Base-by-base conservation (phyloP, 164 flowering plant species). In the Vitis labrusca region DNA sequence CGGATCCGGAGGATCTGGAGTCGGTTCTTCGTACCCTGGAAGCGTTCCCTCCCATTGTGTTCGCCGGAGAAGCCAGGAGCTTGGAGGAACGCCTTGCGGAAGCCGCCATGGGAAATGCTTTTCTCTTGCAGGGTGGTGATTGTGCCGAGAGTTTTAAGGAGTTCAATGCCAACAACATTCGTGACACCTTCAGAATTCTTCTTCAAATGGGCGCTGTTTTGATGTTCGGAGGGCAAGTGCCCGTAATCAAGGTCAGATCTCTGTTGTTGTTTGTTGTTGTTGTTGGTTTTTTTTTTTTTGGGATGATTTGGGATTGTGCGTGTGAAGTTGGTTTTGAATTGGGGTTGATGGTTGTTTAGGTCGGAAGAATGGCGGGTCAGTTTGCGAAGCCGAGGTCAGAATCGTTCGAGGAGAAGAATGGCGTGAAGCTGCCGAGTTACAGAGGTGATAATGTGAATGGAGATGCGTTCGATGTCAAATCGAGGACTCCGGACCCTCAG, bases 341-440 rank as follows among this genome's bases (percentile, higher is more conserved):
- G 65, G 19, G 14, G 61, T 15, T 11, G 9, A 2, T 70, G 57
- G 37, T 66, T 50, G 59, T 71, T 17, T 71, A 93, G 97, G 97
- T 91, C 59, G 98, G 98, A 47, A 85, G 98, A 77, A 93, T 93
- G 98, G 98, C 98, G 8, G 98, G 98, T 48, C 98, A 93, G 58
- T 93, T 93, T 79, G 98, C 98, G 8, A 93, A 91, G 80, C 97
- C 98, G 10, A 89, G 97, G 75, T 93, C 98, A 1, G 98, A 90
- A 10, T 9, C 76, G 0, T 86, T 88, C 51, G 98, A 93, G 80
- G 96, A 86, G 85, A 90, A 81, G 80, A 61, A 91, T 60, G 95
- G 97, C 0, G 92, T 90, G 79, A 91, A 90, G 81, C 82, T 93
- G 66, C 98, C 98, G 5, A 93, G 97, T 79, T 93, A 93, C 86